A percentile compares a stretch with the other conserved stretches of the same genome.
Conservation (phyloP, 164 flowering plant species). For the Nelumbo lutea region DNA sequence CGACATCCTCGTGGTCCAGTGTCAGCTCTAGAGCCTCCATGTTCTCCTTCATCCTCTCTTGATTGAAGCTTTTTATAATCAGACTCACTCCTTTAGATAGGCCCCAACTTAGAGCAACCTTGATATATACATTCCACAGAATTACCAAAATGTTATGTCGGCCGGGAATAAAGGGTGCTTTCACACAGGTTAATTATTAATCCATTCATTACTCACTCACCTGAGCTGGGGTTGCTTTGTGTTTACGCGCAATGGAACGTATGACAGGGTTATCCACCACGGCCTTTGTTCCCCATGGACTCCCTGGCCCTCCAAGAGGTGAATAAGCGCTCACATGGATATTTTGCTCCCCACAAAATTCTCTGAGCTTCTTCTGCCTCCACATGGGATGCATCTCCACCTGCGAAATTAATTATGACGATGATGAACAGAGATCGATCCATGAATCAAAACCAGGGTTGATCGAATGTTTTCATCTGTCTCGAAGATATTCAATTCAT, state of each 20-base stretch:
- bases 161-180: no score
- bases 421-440: no score
- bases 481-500: no score
- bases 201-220: constrained; percentile 18
- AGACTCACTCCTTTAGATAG: constrained; percentile 61
- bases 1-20: constrained; percentile 48
- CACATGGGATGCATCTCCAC: constrained; percentile 91
- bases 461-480: no score
- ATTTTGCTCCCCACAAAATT: constrained; percentile 44
- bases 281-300: constrained; percentile 59
- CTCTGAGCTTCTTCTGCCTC: constrained; percentile 69
- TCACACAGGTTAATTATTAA: no score
- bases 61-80: constrained; percentile 65
- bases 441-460: no score
- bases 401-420: constrained; percentile 18
- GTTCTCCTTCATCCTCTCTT: constrained; percentile 60
- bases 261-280: constrained; percentile 56
- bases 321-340: constrained; percentile 80
- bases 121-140: neutral
- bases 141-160: neutral
- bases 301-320: constrained; percentile 73
- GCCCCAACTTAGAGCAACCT: constrained; percentile 83
- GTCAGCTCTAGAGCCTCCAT: constrained; percentile 38
- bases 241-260: constrained; percentile 58
- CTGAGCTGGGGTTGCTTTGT: constrained; percentile 72